Percentiles rank a stretch among this genome's conserved stretches.
Evolutionary conservation across 306 rosid species (phyloP).

Genomic region (Adenanthera pavonina): DNA sequence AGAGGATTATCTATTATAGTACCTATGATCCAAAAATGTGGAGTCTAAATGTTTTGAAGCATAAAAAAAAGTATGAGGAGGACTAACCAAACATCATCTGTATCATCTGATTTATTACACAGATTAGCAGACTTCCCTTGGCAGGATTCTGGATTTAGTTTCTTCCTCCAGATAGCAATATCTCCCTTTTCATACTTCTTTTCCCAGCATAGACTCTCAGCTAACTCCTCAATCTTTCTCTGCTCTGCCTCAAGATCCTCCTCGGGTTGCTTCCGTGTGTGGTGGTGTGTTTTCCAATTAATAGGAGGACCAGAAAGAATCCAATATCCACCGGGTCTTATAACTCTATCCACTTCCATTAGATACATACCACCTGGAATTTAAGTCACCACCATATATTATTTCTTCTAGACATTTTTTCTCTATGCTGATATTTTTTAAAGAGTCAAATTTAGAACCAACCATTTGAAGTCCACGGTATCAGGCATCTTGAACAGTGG

Average conservation of each 20-base stretch:
- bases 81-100: conserved; percentile 90
- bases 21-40: no score
- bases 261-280: conserved; percentile 80
- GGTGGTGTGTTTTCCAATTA: conserved; percentile 88
- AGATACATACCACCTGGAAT: conserved; percentile 79
- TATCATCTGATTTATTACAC: conserved; percentile 55
- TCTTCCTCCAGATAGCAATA: conserved; percentile 90
- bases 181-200: conserved; percentile 97
- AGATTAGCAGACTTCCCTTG: conserved; percentile 49
- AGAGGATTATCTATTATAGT: not conserved
- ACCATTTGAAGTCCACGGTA: conserved; percentile 92
- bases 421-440: not conserved
- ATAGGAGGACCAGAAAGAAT: conserved; percentile 94
- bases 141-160: conserved; percentile 68
- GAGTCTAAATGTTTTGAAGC: not conserved
- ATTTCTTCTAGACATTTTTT: not conserved
- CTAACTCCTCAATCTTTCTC: conserved; percentile 72
- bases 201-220: conserved; percentile 94
- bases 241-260: conserved; percentile 86
- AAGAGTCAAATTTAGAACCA: conserved; percentile 37
- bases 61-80: not conserved
- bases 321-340: conserved; percentile 98
- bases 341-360: conserved; percentile 93
- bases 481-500: conserved; percentile 90
- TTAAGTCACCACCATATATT: conserved; percentile 33